Conservation (phyloP, 1,284 basidiomycete genomes). For the Fomitopsis palustris region DNA sequence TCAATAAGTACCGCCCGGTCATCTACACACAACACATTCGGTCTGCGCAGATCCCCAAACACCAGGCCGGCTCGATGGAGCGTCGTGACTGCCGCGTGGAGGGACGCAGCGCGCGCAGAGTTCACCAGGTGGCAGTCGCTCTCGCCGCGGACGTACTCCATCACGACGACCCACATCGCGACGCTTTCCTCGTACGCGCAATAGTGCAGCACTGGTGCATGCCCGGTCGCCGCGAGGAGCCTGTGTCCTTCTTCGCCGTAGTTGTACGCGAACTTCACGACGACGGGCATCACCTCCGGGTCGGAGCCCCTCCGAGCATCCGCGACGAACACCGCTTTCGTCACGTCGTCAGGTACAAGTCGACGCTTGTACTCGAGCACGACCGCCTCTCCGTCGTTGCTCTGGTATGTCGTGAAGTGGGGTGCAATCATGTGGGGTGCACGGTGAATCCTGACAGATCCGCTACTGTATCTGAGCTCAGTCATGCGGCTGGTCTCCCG, state of each 20-base stretch:
- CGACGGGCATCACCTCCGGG: slow-evolving; percentile 1
- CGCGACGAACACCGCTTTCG: slow-evolving; percentile 8
- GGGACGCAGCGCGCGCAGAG: neutral
- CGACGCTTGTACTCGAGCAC: slow-evolving; percentile 10
- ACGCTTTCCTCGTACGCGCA: slow-evolving; percentile 4
- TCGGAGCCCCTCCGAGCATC: neutral
- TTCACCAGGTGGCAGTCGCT: neutral
- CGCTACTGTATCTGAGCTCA: neutral
- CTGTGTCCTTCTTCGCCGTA: slow-evolving; percentile 13
- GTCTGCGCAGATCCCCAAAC: slow-evolving; percentile 20
- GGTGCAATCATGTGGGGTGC: slow-evolving; percentile 3
- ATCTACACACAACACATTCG: slow-evolving; percentile 15
- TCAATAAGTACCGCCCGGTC: slow-evolving; percentile 19
- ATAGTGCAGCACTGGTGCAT: slow-evolving; percentile 10
- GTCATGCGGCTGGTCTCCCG: neutral
- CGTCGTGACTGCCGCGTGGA: slow-evolving; percentile 8
- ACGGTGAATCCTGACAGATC: neutral
- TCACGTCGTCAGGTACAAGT: neutral
- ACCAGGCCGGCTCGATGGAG: slow-evolving; percentile 18
- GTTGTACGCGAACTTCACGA: slow-evolving; percentile 14
- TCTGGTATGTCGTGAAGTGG: slow-evolving; percentile 5
- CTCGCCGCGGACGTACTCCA: slow-evolving; percentile 17
- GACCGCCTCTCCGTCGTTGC: neutral
- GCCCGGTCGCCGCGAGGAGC: slow-evolving; percentile 8
- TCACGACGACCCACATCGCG: slow-evolving; percentile 20